Percentiles rank a stretch among this genome's conserved stretches.
These are phyloP conservation scores for Mallotus japonicus DNA, from an alignment of 441 rosid species.

Conservation along the genomic window DNA sequence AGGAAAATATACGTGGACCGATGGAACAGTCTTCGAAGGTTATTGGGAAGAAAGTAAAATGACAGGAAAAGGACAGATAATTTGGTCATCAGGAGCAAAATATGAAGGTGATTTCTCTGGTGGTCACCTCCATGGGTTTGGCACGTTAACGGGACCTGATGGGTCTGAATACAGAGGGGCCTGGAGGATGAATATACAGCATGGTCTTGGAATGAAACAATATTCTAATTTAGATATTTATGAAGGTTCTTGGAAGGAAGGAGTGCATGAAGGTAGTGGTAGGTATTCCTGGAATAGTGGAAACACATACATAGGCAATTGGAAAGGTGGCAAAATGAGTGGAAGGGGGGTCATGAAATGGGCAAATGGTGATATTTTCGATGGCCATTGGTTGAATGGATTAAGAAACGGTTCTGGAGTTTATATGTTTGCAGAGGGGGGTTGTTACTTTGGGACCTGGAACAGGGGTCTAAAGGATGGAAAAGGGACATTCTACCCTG, in stretches of 20 bases:
- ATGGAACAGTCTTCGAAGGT: slow-evolving; percentile 74
- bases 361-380: slow-evolving; percentile 75
- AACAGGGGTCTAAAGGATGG: slow-evolving; percentile 81
- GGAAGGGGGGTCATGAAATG: slow-evolving; percentile 96
- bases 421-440: slow-evolving; percentile 76
- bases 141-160: slow-evolving; percentile 52
- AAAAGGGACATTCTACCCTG: slow-evolving; percentile 76
- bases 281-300: slow-evolving; percentile 78
- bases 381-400: slow-evolving; percentile 87
- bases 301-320: slow-evolving; percentile 69
- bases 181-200: slow-evolving; percentile 87
- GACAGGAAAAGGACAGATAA: slow-evolving; percentile 69
- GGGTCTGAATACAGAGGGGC: slow-evolving; percentile 69
- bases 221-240: slow-evolving; percentile 71
- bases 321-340: slow-evolving; percentile 83
- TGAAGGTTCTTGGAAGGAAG: slow-evolving; percentile 96
- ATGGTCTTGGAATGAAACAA: slow-evolving; percentile 80
- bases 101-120: slow-evolving; percentile 90
- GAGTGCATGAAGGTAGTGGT: slow-evolving; percentile 78
- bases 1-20: slow-evolving; percentile 75
- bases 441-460: slow-evolving; percentile 87
- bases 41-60: slow-evolving; percentile 93
- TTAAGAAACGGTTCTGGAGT: slow-evolving; percentile 79
- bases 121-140: slow-evolving; percentile 80
- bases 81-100: slow-evolving; percentile 72